phyloP scores from a whole-genome alignment of 2,329 filamentous ascomycete species.

The Westerdykella aurantiaca region DNA sequence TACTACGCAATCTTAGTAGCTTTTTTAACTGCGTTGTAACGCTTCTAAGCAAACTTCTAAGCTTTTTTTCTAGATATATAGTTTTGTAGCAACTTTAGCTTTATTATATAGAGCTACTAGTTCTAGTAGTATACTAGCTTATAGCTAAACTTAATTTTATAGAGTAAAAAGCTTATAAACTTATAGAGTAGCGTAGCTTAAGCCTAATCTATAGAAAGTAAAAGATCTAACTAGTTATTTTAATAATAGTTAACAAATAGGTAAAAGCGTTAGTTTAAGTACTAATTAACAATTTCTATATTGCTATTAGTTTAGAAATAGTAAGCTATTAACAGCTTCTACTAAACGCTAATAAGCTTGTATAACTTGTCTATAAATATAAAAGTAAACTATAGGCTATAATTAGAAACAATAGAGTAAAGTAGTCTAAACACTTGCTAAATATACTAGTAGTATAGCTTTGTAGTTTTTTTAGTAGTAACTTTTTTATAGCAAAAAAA shows the following conservation, averaged over 20 bases:
- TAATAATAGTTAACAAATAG: conserved; percentile 1
- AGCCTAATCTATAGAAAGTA: not conserved
- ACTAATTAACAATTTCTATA: conserved; percentile 10
- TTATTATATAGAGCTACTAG: not conserved
- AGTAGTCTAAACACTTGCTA: too few species aligned
- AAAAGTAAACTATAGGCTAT: too few species aligned
- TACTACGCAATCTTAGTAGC: not conserved
- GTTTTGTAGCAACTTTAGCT: not conserved
- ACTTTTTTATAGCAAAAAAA: conserved; percentile 2
- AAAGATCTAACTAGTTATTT: conserved; percentile 1
- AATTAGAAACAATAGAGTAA: too few species aligned
- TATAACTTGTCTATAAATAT: too few species aligned
- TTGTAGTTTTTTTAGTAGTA: too few species aligned
- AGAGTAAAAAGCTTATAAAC: not conserved
- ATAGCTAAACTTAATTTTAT: too few species aligned
- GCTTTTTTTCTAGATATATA: not conserved
- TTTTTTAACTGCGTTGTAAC: too few species aligned
- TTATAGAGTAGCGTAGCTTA: not conserved
- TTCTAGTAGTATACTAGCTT: not conserved
- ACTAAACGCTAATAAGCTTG: too few species aligned
- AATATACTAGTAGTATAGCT: conserved; percentile 5
- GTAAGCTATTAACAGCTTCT: conserved; percentile 13
- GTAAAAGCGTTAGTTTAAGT: conserved; percentile 1
- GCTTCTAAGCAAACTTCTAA: not conserved
- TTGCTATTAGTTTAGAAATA: conserved; percentile 15